Evolutionary conservation across 805 yeast species (phyloP).

Genomic region (Schwanniomyces pseudopolymorphus): DNA sequence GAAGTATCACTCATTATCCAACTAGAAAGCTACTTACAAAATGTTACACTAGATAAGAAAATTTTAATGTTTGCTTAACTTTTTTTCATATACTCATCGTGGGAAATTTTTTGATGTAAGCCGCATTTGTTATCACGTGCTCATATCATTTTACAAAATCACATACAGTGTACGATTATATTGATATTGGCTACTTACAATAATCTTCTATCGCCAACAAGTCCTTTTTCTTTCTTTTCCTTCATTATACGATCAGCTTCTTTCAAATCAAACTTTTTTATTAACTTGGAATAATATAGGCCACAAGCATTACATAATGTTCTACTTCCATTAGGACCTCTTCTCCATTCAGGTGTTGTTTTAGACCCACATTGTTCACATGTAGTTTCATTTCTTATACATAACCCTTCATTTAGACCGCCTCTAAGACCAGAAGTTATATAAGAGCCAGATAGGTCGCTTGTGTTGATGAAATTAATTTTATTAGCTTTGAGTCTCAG

Average conservation of each 20-base stretch:
- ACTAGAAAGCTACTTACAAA: neutral
- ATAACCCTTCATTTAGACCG: slow-evolving; percentile 16
- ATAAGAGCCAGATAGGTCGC: neutral
- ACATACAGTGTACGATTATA: too few species aligned
- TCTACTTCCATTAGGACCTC: slow-evolving; percentile 81
- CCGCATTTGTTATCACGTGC: neutral
- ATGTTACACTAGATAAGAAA: neutral
- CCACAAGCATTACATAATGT: slow-evolving; percentile 95
- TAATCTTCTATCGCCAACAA: slow-evolving; percentile 19
- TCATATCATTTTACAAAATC: neutral
- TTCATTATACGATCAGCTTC: slow-evolving; percentile 40
- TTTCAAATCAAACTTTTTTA: slow-evolving; percentile 45
- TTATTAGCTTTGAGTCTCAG: neutral
- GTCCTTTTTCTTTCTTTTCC: slow-evolving; percentile 17
- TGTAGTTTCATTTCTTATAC: slow-evolving; percentile 10
- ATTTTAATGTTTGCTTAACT: neutral
- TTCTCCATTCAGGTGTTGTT: slow-evolving; percentile 90
- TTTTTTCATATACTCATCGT: slow-evolving; percentile 3
- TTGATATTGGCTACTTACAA: neutral
- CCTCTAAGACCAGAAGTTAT: slow-evolving; percentile 6
- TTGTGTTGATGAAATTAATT: neutral
- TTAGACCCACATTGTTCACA: slow-evolving; percentile 66
- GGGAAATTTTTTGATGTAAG: slow-evolving; percentile 1
- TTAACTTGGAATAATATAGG: slow-evolving; percentile 62
- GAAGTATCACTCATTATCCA: slow-evolving; percentile 7